Evolutionary conservation across 2,329 filamentous ascomycete species (phyloP).

Genomic region (Alternaria brassicae): DNA sequence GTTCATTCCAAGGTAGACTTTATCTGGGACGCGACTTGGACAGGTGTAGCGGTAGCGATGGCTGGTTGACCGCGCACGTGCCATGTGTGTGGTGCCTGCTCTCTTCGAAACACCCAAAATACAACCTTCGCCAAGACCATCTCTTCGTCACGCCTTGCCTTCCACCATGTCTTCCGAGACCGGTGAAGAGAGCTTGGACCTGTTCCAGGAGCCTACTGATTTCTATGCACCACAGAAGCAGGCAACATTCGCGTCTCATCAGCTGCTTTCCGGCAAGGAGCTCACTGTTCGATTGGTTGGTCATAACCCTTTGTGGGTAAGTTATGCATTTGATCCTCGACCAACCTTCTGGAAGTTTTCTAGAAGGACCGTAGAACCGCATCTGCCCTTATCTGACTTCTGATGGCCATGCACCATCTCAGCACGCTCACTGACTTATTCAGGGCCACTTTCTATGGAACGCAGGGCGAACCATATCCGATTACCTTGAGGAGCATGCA

Average conservation of each 20-base stretch:
- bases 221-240: conserved; percentile 81
- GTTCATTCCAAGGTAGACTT: conserved; percentile 1
- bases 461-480: conserved; percentile 77
- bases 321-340: conserved; percentile 23
- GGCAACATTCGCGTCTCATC: conserved; percentile 75
- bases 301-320: conserved; percentile 83
- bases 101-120: conserved; percentile 26
- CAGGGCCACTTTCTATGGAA: conserved; percentile 90
- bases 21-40: conserved; percentile 18
- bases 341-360: conserved; percentile 1
- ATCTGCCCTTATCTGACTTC: neutral
- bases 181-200: conserved; percentile 52
- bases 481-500: conserved; percentile 77
- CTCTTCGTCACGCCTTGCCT: conserved; percentile 18
- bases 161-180: conserved; percentile 38
- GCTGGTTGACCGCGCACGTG: conserved; percentile 17
- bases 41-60: conserved; percentile 25
- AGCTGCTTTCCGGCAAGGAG: conserved; percentile 68
- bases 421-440: conserved; percentile 23
- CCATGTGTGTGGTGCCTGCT: conserved; percentile 13
- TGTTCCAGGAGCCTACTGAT: conserved; percentile 83
- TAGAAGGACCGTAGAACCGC: neutral
- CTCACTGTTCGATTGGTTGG: conserved; percentile 81
- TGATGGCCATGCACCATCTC: neutral
- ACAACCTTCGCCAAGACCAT: conserved; percentile 25